Evolutionary conservation across 1,139 yeast genomes (phyloP), one percentile per base, ranked within the genome.

Genomic region (Yamadazyma triangularis): DNA sequence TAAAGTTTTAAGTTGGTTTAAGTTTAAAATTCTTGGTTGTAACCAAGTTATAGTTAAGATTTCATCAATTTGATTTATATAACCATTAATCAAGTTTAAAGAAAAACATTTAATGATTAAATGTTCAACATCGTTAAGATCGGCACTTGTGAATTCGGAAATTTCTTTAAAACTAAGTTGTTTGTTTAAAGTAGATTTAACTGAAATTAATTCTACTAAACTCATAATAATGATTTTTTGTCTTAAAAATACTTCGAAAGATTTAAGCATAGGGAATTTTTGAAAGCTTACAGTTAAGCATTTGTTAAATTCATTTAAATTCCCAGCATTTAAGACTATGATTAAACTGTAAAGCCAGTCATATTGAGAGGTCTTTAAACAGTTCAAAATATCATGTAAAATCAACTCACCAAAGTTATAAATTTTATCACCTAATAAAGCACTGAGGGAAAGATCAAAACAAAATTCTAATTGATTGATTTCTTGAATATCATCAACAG

Each of bases 391-490:
- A 30, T 94, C 96, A 55, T 91, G 97, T 53, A 88, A 77, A 38
- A 91, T 73, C 44, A 91, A 74, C 60, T 93, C 98, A 31, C 98
- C 98, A 58, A 91, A 91, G 61, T 89, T 91, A 67, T 88, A 93
- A 45, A 91, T 85, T 52, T 78, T 80, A 50, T 88, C 95, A 28
- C 97, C 98, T 45, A 91, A 68, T 40, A 91, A 65, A 0, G 97
- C 98, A 26, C 95, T 80, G 31, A 88, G 71, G 38, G 94, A 74
- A 47, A 91, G 71, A 45, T 91, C 95, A 49, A 80, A 79, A 15
- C 96, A 91, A 34, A 87, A 66, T 20, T 64, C 68, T 29, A 52
- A 44, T 40, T 50, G 46, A 24, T 56, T 58, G 15, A 50, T 56
- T 13, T 49, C 39, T 8, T 45, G 42, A 26, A 55, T 44, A 42